Percentiles rank a stretch among this genome's conserved stretches.
Conservation (phyloP, 2,329 filamentous ascomycete species). For the Pseudogymnoascus sp. region DNA sequence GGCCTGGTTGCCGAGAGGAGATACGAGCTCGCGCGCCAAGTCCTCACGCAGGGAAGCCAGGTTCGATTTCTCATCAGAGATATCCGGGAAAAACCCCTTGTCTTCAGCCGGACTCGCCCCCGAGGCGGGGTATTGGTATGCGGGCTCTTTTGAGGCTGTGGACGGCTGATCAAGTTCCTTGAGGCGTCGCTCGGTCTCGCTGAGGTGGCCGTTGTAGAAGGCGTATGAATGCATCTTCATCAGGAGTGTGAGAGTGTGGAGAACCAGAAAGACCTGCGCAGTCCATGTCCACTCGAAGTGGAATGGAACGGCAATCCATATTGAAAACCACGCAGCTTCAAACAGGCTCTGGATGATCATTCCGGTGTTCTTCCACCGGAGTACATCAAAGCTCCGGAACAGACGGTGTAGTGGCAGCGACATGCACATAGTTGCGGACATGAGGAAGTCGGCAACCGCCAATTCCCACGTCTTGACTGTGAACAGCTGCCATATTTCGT, state of each 20-base stretch:
- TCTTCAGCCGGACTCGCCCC: conserved; percentile 21
- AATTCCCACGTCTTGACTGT: conserved; percentile 84
- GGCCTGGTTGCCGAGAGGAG: conserved; percentile 78
- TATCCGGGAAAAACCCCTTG: conserved; percentile 16
- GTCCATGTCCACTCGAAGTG: conserved; percentile 91
- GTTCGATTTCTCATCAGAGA: conserved; percentile 35
- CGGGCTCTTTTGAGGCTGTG: conserved; percentile 59
- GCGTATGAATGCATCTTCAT: conserved; percentile 99
- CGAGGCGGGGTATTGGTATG: conserved; percentile 62
- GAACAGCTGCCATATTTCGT: conserved; percentile 82
- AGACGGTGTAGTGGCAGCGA: conserved; percentile 66
- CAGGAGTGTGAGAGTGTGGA: conserved; percentile 82
- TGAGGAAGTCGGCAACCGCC: conserved; percentile 71
- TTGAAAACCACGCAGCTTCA: conserved; percentile 66
- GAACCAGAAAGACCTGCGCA: conserved; percentile 84
- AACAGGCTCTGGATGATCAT: conserved; percentile 75
- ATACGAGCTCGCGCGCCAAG: conserved; percentile 83
- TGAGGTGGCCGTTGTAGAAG: conserved; percentile 95
- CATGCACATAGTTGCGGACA: conserved; percentile 69
- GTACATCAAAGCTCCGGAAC: conserved; percentile 46
- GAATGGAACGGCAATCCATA: conserved; percentile 85
- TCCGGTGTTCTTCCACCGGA: conserved; percentile 72
- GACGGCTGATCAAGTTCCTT: conserved; percentile 69
- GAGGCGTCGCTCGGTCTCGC: conserved; percentile 75
- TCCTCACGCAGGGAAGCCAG: conserved; percentile 71